Conservation (phyloP, 1,284 basidiomycete species). For the Wallemia hederae region DNA sequence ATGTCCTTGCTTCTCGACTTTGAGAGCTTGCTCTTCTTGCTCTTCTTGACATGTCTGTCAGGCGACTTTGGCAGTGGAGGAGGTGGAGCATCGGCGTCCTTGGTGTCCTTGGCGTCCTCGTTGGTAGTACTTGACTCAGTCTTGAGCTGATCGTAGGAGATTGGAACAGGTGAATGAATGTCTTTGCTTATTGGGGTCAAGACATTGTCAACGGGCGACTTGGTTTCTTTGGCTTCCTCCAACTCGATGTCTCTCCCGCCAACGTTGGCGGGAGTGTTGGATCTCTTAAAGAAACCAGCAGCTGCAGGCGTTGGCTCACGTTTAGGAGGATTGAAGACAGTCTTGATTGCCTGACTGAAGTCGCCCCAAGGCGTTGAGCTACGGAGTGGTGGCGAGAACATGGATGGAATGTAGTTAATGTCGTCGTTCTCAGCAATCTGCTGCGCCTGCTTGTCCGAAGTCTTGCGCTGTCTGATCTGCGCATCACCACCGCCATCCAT, state of each 20-base stretch:
- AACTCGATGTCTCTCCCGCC: background rate
- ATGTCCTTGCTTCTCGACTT: background rate
- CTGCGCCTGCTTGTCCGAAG: background rate
- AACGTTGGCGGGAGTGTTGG: background rate
- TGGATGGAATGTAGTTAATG: background rate
- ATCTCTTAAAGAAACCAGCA: background rate
- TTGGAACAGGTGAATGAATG: background rate
- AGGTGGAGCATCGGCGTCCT: background rate
- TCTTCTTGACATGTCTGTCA: background rate
- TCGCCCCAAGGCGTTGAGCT: background rate
- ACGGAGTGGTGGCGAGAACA: background rate
- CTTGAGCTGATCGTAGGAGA: background rate
- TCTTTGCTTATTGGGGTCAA: background rate
- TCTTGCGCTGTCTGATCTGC: background rate
- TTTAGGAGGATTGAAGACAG: background rate
- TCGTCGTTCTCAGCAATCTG: background rate
- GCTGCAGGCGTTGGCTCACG: background rate
- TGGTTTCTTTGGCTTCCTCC: background rate
- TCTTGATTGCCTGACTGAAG: background rate
- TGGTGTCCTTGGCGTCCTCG: background rate
- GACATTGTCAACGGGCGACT: background rate
- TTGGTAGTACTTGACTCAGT: background rate
- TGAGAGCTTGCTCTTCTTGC: background rate
- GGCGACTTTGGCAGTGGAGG: background rate
- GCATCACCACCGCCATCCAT: background rate